Evolutionary conservation across 106 monocot genomes (phyloP).

Genomic region (Allium cepa): DNA sequence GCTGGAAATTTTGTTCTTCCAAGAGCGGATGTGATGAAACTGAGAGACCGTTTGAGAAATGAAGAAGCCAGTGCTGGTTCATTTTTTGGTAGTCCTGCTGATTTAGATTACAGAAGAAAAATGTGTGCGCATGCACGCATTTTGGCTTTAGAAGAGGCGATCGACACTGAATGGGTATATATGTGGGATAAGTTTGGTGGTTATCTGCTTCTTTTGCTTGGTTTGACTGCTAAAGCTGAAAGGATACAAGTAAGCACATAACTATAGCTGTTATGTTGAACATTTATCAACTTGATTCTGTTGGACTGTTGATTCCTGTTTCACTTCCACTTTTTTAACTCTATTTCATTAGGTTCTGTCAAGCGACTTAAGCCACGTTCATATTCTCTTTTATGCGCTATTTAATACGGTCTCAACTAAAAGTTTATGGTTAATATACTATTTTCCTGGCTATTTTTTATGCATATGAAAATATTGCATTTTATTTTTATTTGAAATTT

Average conservation of each 20-base stretch:
- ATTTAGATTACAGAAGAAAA: conserved; percentile 76
- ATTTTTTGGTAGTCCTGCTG: conserved; percentile 41
- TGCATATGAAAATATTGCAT: no score
- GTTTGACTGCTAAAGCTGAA: conserved; percentile 97
- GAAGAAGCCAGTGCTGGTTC: conserved; percentile 80
- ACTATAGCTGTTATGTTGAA: background rate
- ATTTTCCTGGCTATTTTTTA: no score
- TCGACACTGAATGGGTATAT: conserved; percentile 98
- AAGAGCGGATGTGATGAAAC: conserved; percentile 90
- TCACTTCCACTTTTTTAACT: no score
- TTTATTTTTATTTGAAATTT: no score
- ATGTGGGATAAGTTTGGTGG: conserved; percentile 99
- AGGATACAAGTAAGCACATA: conserved; percentile 55
- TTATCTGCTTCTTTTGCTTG: conserved; percentile 97
- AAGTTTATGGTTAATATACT: no score
- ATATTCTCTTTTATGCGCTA: no score
- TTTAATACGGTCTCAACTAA: no score
- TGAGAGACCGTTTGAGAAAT: conserved; percentile 91
- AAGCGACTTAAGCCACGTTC: no score
- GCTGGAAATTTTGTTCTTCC: conserved; percentile 99
- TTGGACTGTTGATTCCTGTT: background rate
- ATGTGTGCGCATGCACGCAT: conserved; percentile 99
- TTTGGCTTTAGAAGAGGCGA: conserved; percentile 97
- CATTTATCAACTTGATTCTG: background rate
- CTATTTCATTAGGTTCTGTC: no score